Evolutionary conservation across 78 protist genomes (phyloP).

Genomic region (Parvularia atlantis): DNA sequence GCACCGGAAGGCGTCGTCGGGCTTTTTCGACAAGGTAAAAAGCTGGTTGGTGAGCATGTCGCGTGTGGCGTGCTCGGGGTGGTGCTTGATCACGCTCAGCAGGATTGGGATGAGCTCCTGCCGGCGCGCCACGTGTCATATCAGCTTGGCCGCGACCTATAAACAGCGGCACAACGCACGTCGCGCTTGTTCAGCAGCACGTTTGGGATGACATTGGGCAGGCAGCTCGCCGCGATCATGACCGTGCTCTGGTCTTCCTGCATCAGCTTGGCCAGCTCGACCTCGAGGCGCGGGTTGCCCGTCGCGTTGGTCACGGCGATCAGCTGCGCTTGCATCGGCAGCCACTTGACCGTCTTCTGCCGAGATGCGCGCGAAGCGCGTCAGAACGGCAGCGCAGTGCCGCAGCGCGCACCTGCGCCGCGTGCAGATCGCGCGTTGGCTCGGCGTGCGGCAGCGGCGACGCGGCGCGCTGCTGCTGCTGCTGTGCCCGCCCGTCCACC

Average conservation of each 20-base stretch:
- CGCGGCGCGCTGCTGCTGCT: background rate
- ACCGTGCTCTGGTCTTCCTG: background rate
- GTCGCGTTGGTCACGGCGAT: background rate
- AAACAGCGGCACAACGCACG: too few relatives aligned
- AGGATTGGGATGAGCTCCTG: background rate
- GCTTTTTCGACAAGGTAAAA: background rate
- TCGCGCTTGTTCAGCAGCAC: background rate
- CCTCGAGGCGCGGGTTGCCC: background rate
- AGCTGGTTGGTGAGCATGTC: background rate
- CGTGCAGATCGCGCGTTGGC: background rate
- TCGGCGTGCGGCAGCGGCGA: background rate
- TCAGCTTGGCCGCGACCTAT: too few relatives aligned
- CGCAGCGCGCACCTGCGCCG: background rate
- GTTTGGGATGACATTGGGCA: background rate
- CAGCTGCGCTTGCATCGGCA: background rate
- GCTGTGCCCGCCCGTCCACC: background rate
- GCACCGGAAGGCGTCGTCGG: too few relatives aligned
- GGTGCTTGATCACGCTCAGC: background rate
- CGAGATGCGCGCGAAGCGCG: background rate
- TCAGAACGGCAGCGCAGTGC: background rate
- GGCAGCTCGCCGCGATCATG: background rate
- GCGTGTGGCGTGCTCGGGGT: background rate
- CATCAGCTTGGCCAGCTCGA: background rate
- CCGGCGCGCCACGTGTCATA: too few relatives aligned
- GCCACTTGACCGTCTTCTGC: too few relatives aligned